Base-by-base conservation (phyloP, 768 basidiomycete species). In the Rhodocollybia butyracea region DNA sequence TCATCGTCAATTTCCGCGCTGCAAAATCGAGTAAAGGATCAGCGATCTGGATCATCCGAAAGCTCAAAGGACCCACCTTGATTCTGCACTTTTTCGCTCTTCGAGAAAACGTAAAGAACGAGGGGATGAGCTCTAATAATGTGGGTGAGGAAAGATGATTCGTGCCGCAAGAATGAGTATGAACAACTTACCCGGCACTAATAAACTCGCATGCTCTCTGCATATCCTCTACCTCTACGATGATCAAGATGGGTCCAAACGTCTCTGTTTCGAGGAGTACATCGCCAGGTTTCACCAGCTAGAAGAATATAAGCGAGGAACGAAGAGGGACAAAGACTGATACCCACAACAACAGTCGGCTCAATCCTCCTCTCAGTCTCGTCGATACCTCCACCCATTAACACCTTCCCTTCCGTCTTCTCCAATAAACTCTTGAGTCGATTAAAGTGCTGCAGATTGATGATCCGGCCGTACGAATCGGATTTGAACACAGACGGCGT, bases 201-300 rank as follows among this genome's bases (percentile, higher is more conserved):
- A 93, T 77, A 54, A 83, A 84, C 11, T 80, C 76, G 56, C 93
- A 84, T 3, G 85, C 91, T 36, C 82, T 85, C 31, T 91, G 88
- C 6, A 89, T 51, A 53, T 78, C 66, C n/a, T 85, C 80, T 11
- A 93, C 84, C 0, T 85, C 80, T 1, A 94, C 71, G 38, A 95
- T 75, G 3, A 90, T 86, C 22, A 95, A 71, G 10, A 95, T 60
- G 7, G 93, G 92, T 0, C 91, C 93, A 61, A 95, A 94, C 40
- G 94, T 77, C 63, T 94, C 93, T 57, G 90, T 85, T 64, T 76
- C 75, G 88, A 94, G 89, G 58, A 93, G 68, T 0, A 86, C 78
- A 68, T 94, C 92, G 52, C 82, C 81, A 0, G 58, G 63, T 67
- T 2, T 92, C 84, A 57, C 86, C 2, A 47, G 45, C 43, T 45